Percentiles rank a stretch among this genome's conserved stretches.
phyloP scores from a whole-genome alignment of 148 eudicot genomes.

The Arbutus unedo region DNA sequence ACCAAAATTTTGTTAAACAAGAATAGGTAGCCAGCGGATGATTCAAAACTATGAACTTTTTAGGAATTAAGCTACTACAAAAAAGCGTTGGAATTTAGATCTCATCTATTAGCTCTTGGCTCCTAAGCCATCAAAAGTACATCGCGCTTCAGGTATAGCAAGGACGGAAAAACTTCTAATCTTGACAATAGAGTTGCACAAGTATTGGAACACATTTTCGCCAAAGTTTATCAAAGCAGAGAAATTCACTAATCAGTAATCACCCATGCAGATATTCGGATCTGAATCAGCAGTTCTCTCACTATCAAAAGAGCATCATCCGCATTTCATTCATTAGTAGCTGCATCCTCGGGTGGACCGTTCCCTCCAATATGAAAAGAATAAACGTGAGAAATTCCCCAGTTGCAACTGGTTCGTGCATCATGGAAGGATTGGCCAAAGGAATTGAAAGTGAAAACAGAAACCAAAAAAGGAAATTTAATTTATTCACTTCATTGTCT shows the following conservation, averaged over 20 bases:
- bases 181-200: slow-evolving; percentile 2
- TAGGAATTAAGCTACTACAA: too few relatives aligned
- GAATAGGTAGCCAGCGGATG: too few relatives aligned
- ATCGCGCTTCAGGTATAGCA: slow-evolving; percentile 18
- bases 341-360: slow-evolving; percentile 52
- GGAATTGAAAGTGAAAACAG: not conserved
- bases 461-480: not conserved
- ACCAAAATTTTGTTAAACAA: too few relatives aligned
- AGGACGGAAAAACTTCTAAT: slow-evolving; percentile 8
- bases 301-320: slow-evolving; percentile 10
- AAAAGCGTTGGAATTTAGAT: not conserved
- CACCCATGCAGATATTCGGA: not conserved
- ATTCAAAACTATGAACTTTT: too few relatives aligned
- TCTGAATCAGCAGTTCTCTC: not conserved
- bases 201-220: not conserved
- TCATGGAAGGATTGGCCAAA: not conserved
- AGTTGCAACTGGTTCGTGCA: not conserved
- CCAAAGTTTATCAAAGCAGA: slow-evolving; percentile 30
- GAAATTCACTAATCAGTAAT: slow-evolving; percentile 1
- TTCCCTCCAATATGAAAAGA: slow-evolving; percentile 33
- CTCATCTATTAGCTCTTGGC: not conserved
- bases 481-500: not conserved
- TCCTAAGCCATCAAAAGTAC: not conserved
- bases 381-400: not conserved
- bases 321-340: slow-evolving; percentile 48